Evolutionary conservation across 2,329 filamentous ascomycete genomes (phyloP), one percentile per base, ranked within the genome.

Genomic region (Camptophora hylomeconis): DNA sequence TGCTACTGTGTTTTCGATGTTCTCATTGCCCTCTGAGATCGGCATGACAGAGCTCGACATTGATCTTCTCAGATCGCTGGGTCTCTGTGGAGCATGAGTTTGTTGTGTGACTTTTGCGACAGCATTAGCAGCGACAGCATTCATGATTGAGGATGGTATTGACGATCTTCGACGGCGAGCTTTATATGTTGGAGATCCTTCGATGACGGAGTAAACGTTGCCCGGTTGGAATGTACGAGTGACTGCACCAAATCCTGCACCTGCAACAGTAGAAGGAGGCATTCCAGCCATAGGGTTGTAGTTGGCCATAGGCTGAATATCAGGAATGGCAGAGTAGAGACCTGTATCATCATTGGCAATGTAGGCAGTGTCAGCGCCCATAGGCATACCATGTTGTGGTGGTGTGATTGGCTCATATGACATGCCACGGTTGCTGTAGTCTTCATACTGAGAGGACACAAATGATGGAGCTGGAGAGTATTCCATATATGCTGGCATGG

Each of bases 181-280:
- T 70, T 98, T 98, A 64, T 98, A 98, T 20, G 89, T 95, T 8
- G 89, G 89, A 16, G 89, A 98, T 26, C 89, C 89, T 61, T 98
- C 89, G 50, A 95, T 89, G 27, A 93, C 86, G 26, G 83, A 87
- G 63, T 92, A 94, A 44, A 89, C 80, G 52, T 83, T 92, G 55
- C 77, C 79, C 29, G 65, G 62, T 44, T 82, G 82, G 36, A 67
- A 73, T 20, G 67, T 62, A 41, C 76, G 66, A 15, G 70, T 64
- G 17, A 76, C 72, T 24, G 80, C 74, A 15, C 77, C 72, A 57
- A 82, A 94, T 48, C 86, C 80, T 26, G 77, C 72, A 17, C 77
- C 80, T 31, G 77, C 72, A 37, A 94, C 58, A 55, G 87, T 89
- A 9, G 84, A 84, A 4, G 80, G 80, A 11, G 84, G 84, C 24